Evolutionary conservation across 805 yeast genomes (phyloP), one percentile per base, ranked within the genome.

Genomic region (Metschnikowia lachancei): DNA sequence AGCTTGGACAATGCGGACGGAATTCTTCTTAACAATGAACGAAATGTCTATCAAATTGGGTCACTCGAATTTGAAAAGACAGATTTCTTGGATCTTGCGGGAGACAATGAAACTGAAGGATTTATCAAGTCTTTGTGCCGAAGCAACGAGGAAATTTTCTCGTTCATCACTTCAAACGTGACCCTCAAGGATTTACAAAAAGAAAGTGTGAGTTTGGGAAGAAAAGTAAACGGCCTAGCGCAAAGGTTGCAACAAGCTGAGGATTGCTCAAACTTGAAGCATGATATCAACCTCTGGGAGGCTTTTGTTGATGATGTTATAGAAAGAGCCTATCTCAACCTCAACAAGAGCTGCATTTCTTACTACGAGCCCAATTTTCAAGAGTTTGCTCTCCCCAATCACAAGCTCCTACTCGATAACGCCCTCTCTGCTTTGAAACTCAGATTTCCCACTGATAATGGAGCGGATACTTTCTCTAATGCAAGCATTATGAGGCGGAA

Each of bases 21-120:
- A 13, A 52, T 61, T 9, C 55, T 45, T 16, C 46, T 64, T 34
- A 59, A 63, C 39, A 56, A 57, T 19, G 67, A 60, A 33, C 53
- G 60, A 6, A 64, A 65, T 39, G 70, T 65, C 7, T 72, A 71
- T 54, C 70, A 72, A 47, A 72, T 72, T 20, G 77, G 77, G n/a
- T 69, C 76, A 2, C 56, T 72, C 22, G 81, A 75, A 46, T 72
- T 76, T 54, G 80, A 76, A 51, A 77, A 78, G 47, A 66, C 76
- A 2, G 83, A 80, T 43, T 74, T 81, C 52, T 51, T 61, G 36
- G 62, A 61, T 32, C 44, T 62, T 39, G 64, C 55, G 2, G 62
- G 59, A 22, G 59, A 61, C 35, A 56, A 58, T 53, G 85, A 82
- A 30, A 75, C 85, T 4, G 84, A 78, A 49, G 80, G 82, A 19